phyloP scores from a whole-genome alignment of 495 filamentous ascomycete genomes.

The Hypoxylon intermedium region DNA sequence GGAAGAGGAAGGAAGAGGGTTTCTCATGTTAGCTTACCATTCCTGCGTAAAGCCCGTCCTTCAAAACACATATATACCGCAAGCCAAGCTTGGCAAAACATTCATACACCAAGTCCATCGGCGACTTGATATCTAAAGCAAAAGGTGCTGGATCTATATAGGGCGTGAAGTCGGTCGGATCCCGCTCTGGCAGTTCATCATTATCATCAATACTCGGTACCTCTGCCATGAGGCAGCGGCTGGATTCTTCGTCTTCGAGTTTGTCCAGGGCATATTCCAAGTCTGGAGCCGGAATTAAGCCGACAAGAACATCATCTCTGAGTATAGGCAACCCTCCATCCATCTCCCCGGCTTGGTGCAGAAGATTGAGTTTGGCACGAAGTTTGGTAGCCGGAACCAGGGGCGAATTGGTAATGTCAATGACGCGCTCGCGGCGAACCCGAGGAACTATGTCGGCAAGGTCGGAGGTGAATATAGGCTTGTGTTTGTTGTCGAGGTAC shows the following conservation, averaged over 20 bases:
- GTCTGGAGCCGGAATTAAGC: slow-evolving; percentile 92
- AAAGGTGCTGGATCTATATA: slow-evolving; percentile 94
- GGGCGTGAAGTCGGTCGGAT: slow-evolving; percentile 83
- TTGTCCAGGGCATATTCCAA: slow-evolving; percentile 91
- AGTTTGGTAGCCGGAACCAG: slow-evolving; percentile 77
- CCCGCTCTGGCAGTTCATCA: slow-evolving; percentile 53
- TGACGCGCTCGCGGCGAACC: slow-evolving; percentile 74
- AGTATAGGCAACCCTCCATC: slow-evolving; percentile 92
- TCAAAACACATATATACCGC: slow-evolving; percentile 88
- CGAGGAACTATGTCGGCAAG: slow-evolving; percentile 85
- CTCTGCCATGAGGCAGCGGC: slow-evolving; percentile 80
- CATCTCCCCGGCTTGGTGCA: slow-evolving; percentile 86
- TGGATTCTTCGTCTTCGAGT: slow-evolving; percentile 73
- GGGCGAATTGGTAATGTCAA: slow-evolving; percentile 84
- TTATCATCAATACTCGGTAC: slow-evolving; percentile 63
- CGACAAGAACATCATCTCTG: slow-evolving; percentile 78
- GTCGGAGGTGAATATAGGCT: slow-evolving; percentile 83
- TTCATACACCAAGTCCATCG: slow-evolving; percentile 96
- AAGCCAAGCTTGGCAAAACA: slow-evolving; percentile 95
- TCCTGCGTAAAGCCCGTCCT: slow-evolving; percentile 83
- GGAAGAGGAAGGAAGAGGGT: not conserved
- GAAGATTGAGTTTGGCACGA: slow-evolving; percentile 76
- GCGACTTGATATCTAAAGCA: slow-evolving; percentile 84
- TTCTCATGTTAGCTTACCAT: slow-evolving; percentile 63
- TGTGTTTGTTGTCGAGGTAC: slow-evolving; percentile 91